phyloP scores from a whole-genome alignment of 2,329 filamentous ascomycete species.

The Aspergillus candidus region DNA sequence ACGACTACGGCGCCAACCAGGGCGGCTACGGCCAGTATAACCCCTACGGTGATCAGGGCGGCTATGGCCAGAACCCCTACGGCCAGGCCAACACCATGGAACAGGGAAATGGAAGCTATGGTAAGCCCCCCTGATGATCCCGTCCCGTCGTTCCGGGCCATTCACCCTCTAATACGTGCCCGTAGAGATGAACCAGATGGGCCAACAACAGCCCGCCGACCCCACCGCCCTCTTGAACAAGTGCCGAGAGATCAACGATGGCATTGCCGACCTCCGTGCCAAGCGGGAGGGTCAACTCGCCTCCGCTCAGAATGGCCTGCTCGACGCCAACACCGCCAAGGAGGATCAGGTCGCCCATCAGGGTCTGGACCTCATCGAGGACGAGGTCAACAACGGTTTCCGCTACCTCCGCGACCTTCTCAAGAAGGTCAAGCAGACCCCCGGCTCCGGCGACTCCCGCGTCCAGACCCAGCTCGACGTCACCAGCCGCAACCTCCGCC shows the following conservation, averaged over 20 bases:
- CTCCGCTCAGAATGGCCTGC: constrained; percentile 64
- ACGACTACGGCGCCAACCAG: constrained; percentile 26
- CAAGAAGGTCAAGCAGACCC: constrained; percentile 73
- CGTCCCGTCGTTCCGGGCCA: not conserved
- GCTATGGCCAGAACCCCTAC: constrained; percentile 22
- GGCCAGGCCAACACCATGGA: constrained; percentile 25
- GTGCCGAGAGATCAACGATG: constrained; percentile 71
- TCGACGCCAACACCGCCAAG: constrained; percentile 67
- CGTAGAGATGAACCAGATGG: constrained; percentile 41
- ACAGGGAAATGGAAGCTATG: constrained; percentile 33
- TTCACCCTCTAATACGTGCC: constrained; percentile 9
- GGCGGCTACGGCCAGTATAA: constrained; percentile 51
- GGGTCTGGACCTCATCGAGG: constrained; percentile 66
- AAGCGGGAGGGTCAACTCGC: constrained; percentile 42
- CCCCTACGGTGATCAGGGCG: constrained; percentile 42
- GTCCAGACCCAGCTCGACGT: constrained; percentile 77
- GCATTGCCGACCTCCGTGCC: constrained; percentile 66
- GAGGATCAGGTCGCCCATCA: constrained; percentile 60
- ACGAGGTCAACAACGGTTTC: constrained; percentile 78
- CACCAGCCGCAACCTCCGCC: constrained; percentile 72
- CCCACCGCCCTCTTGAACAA: constrained; percentile 78
- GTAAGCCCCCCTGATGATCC: constrained; percentile 13
- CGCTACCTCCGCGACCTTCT: constrained; percentile 72
- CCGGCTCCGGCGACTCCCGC: constrained; percentile 64
- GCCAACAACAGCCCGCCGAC: constrained; percentile 40